Base-by-base conservation (phyloP, 495 filamentous ascomycete species). In the Aspergillus wentii region DNA sequence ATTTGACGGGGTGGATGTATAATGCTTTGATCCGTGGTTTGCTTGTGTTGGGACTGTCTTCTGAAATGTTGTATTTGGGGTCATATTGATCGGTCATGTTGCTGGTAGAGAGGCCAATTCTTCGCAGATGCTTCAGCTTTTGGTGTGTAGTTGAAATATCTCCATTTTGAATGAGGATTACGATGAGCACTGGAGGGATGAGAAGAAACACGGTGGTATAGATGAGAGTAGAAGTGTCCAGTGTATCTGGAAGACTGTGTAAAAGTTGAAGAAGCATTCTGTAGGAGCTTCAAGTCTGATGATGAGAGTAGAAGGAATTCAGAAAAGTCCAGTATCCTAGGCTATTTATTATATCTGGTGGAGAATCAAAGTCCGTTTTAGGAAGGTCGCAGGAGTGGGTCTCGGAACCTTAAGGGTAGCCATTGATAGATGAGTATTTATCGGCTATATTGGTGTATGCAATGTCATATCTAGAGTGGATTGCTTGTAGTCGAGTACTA, bases 1-100 rank as follows among this genome's bases (percentile, higher is more conserved):
- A 49, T 27, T 49, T 49, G 38, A 49, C 34, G 1, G 46, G 46
- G n/a, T 49, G 46, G 9, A 49, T 35, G 22, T 45, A 49, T 15
- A 49, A 21, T 19, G 41, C 11, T 25, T 49, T 49, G 28, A 49
- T 41, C 1, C 33, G 41, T 23, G 36, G 46, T 16, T 29, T n/a
- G n/a, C 33, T 11, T 38, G 13, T 0, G 29, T 11, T 20, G 8
- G 3, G 6, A 22, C n/a, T 25, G 10, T 25, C 29, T 23, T 35
- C 19, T 21, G 37, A 30, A 17, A 30, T 15, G 29, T 13, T 17
- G 15, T 29, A 49, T 31, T 42, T 38, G 4, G 33, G 20, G 19
- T 41, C 41, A 17, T 42, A 42, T n/a, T 42, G 40, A 9, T 35
- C 40, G 5, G 17, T 5, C 40, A 42, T 42, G 32, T 42, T 42